Evolutionary conservation across 305 asterid species (phyloP).

Genomic region (Galium porrigens): DNA sequence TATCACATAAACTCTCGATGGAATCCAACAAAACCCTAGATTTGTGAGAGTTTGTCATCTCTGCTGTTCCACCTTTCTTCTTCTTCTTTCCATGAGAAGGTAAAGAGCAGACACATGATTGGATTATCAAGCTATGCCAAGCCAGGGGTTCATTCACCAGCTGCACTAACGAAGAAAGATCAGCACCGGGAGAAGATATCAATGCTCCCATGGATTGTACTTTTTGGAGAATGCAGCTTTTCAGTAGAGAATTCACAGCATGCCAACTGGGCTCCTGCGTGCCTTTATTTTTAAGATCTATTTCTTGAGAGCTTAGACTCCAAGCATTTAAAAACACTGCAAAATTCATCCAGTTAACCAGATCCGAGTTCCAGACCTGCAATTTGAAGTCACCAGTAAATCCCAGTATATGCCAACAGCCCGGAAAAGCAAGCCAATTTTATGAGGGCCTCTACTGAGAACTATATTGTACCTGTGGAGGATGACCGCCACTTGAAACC

Average conservation of each 20-base stretch:
- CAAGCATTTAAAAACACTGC: slow-evolving; percentile 75
- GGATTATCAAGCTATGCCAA: slow-evolving; percentile 74
- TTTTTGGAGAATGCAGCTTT: slow-evolving; percentile 42
- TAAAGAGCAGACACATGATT: slow-evolving; percentile 48
- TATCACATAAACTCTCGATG: slow-evolving; percentile 42
- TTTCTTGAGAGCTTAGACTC: slow-evolving; percentile 53
- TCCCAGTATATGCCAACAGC: not conserved
- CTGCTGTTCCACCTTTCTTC: slow-evolving; percentile 68
- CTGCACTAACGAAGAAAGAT: slow-evolving; percentile 53
- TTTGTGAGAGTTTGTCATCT: slow-evolving; percentile 33
- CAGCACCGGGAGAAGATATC: slow-evolving; percentile 56
- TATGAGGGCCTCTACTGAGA: not conserved
- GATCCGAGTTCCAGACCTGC: slow-evolving; percentile 45
- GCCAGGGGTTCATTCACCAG: slow-evolving; percentile 76
- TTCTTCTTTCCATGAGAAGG: slow-evolving; percentile 79
- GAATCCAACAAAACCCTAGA: slow-evolving; percentile 42
- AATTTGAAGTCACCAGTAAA: not conserved
- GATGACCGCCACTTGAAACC: slow-evolving; percentile 41
- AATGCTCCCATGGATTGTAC: slow-evolving; percentile 41
- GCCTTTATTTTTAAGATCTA: slow-evolving; percentile 24
- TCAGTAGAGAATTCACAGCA: slow-evolving; percentile 46
- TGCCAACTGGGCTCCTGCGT: slow-evolving; percentile 41
- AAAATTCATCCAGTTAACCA: slow-evolving; percentile 75
- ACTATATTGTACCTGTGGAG: slow-evolving; percentile 39
- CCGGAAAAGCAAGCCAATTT: not conserved